Evolutionary conservation across 495 filamentous ascomycete species (phyloP).

Genomic region (Aspergillus hancockii): DNA sequence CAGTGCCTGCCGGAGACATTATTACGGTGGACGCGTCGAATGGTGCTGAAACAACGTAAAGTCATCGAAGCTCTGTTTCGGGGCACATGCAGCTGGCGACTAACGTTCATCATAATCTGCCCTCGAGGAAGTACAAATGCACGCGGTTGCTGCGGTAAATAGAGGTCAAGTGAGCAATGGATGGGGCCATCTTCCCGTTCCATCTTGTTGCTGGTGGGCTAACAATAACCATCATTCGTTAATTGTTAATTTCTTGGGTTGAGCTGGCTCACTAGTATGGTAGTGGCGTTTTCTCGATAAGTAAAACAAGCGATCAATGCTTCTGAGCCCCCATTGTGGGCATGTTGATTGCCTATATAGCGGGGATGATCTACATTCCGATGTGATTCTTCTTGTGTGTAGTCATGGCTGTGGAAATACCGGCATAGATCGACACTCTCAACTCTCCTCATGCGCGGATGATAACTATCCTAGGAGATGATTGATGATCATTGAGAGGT

Average conservation of each 20-base stretch:
- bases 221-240: neutral
- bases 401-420: neutral
- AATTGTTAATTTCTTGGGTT: neutral
- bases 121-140: neutral
- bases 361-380: neutral
- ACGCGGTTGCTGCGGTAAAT: neutral
- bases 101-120: neutral
- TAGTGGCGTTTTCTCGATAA: neutral
- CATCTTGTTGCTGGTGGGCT: neutral
- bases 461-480: neutral
- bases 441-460: neutral
- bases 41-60: neutral
- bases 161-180: neutral
- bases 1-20: neutral
- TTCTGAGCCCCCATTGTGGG: neutral
- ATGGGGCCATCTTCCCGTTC: neutral
- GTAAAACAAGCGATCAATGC: slow-evolving; percentile 4
- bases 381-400: neutral
- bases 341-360: neutral
- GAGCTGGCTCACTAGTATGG: neutral
- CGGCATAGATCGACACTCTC: neutral
- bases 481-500: neutral
- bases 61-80: neutral
- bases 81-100: neutral
- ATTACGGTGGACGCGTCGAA: neutral